Evolutionary conservation across 139 green algal genomes (phyloP), one percentile per base, ranked within the genome.

Genomic region (Ettlia oleoabundans): DNA sequence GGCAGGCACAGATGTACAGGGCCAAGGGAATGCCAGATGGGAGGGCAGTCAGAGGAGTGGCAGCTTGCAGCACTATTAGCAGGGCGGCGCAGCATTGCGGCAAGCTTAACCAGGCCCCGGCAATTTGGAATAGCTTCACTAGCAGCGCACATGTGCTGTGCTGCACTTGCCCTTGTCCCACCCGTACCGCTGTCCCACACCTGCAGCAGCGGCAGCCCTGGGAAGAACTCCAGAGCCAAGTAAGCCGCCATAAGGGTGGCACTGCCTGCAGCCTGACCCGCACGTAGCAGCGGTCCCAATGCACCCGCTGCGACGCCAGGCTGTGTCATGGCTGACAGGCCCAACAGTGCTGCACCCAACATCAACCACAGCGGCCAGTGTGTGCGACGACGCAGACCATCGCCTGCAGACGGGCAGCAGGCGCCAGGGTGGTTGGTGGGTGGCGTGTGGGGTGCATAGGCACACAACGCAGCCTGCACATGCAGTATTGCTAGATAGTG

Each of bases 311-410:
- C 30, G 3, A 37, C 55, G 15, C 55, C 55, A 15, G 55, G 32
- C 47, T 72, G 71, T 10, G 88, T 86, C 21, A 84, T 52, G 2
- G 81, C 84, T 24, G 75, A 81, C 47, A 95, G 58, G 32, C 82
- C 86, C 30, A 81, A 53, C 26, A 94, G 42, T 18, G 88, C 77
- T 3, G 90, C 84, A 9, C 51, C 42, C 47, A 98, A 70, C 28
- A 99, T 89, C 61, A 98, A 84, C 96, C 95, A 99, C 41, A 91
- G 84, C 18, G 91, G 93, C 92, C 94, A 96, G 85, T 97, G 92
- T 43, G 93, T 84, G 80, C 90, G 83, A 40, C 91, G 84, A 22
- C 86, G 86, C 32, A 91, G 66, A 18, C 84, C 89, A 41, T 84
- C 74, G 37, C 80, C 68, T 84, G 43, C 21, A 40, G 15, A 10